These are phyloP conservation scores for Chondrostereum purpureum DNA, from an alignment of 1,284 basidiomycete genomes.

Conservation along the genomic window DNA sequence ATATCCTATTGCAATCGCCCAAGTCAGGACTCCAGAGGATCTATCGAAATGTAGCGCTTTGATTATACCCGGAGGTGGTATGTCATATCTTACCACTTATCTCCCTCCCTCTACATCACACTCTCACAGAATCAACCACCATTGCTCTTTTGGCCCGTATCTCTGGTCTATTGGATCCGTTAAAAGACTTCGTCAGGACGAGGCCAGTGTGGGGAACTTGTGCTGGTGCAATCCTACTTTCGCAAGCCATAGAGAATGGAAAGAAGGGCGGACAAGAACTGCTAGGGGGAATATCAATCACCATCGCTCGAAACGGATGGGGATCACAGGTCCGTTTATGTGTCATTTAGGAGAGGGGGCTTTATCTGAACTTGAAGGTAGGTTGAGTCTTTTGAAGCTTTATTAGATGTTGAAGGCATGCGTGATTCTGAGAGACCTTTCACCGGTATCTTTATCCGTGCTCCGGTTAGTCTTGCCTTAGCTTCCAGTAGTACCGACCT, in stretches of 20 bases:
- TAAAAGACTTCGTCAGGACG: conserved; percentile 60
- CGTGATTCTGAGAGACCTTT: conserved; percentile 61
- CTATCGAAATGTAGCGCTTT: conserved; percentile 76
- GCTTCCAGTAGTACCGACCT: conserved; percentile 1
- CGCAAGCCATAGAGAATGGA: conserved; percentile 65
- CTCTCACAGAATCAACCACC: conserved; percentile 76
- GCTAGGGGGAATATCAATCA: conserved; percentile 77
- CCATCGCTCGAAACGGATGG: conserved; percentile 87
- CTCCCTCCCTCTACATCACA: too few species aligned
- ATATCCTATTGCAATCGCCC: conserved; percentile 42
- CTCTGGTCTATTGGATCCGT: conserved; percentile 74
- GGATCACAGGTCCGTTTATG: conserved; percentile 57
- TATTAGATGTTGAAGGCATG: conserved; percentile 63
- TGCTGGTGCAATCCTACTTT: conserved; percentile 91
- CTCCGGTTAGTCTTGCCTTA: conserved; percentile 56
- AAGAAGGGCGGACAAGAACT: conserved; percentile 89
- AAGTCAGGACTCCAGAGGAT: conserved; percentile 75
- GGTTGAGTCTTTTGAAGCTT: conserved; percentile 88
- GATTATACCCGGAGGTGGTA: conserved; percentile 88
- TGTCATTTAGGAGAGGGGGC: too few species aligned
- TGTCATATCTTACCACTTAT: conserved; percentile 15
- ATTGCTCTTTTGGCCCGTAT: conserved; percentile 83
- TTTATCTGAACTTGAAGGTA: conserved; percentile 21
- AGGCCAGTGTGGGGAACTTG: conserved; percentile 95
- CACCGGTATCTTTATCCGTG: conserved; percentile 91